Percentiles rank a stretch among this genome's conserved stretches.
Evolutionary conservation across 1,284 basidiomycete genomes (phyloP).

Genomic region (Kwoniella shivajii): DNA sequence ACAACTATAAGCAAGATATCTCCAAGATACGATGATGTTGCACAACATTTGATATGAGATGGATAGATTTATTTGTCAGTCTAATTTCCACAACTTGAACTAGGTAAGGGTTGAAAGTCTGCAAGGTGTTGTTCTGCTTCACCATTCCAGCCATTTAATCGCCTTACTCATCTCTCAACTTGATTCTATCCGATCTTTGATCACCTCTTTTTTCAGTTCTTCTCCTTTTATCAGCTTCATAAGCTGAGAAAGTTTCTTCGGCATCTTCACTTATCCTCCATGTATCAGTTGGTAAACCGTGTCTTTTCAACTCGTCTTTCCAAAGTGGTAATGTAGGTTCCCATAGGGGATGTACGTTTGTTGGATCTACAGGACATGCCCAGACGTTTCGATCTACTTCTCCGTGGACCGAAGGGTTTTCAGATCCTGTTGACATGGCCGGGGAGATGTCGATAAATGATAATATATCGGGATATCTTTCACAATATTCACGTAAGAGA

Average conservation of each 20-base stretch:
- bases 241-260: constrained; percentile 46
- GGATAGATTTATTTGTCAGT: no score
- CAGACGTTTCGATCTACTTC: constrained; percentile 40
- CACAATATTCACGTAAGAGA: constrained; percentile 35
- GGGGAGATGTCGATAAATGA: constrained; percentile 42
- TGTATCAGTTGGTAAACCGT: constrained; percentile 33
- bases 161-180: constrained; percentile 37
- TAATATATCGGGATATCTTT: constrained; percentile 30
- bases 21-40: background rate
- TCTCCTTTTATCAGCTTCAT: constrained; percentile 45
- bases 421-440: constrained; percentile 26
- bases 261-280: constrained; percentile 41
- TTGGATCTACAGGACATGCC: constrained; percentile 47
- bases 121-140: no score
- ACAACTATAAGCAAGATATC: background rate
- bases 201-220: constrained; percentile 25
- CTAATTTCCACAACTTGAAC: background rate
- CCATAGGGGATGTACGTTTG: constrained; percentile 51
- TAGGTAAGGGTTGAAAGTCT: no score
- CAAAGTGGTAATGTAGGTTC: constrained; percentile 50
- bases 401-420: constrained; percentile 14
- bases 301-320: constrained; percentile 31
- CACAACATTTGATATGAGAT: no score
- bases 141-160: background rate
- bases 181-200: constrained; percentile 19